A percentile compares a stretch with the other conserved stretches of the same genome.
phyloP scores from a whole-genome alignment of 2,329 filamentous ascomycete species.

The Aspergillus pseudoviridinutans region DNA sequence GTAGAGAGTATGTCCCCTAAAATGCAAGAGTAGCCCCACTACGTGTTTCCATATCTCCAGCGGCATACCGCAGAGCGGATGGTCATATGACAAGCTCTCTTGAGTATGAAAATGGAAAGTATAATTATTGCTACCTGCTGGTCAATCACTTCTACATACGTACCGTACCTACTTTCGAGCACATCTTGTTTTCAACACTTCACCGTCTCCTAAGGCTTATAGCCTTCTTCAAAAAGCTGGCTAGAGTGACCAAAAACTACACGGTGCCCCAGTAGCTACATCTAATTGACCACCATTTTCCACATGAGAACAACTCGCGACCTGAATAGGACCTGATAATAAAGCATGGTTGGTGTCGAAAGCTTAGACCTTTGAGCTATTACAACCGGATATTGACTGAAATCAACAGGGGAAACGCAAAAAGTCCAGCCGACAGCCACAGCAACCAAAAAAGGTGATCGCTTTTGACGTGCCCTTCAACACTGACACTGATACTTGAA shows the following conservation, averaged over 20 bases:
- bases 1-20: too few species aligned
- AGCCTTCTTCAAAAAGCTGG: not conserved
- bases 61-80: not conserved
- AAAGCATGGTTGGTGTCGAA: constrained; percentile 5
- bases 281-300: not conserved
- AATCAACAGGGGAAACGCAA: constrained; percentile 79
- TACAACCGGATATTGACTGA: not conserved
- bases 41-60: not conserved
- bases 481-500: constrained; percentile 1
- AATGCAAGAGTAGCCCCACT: not conserved
- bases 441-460: constrained; percentile 74
- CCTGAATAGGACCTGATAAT: not conserved
- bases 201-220: too few species aligned
- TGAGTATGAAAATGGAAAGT: not conserved
- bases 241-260: not conserved
- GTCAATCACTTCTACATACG: too few species aligned
- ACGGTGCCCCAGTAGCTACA: not conserved
- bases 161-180: not conserved
- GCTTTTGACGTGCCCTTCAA: not conserved
- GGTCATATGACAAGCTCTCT: not conserved
- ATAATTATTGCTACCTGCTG: too few species aligned
- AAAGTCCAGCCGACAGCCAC: constrained; percentile 74
- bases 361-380: not conserved
- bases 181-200: not conserved
- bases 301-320: not conserved